Percentiles rank a stretch among this genome's conserved stretches.
Evolutionary conservation across 371 early-diverging fungal genomes (phyloP).

Genomic region (Gilbertella persicaria): DNA sequence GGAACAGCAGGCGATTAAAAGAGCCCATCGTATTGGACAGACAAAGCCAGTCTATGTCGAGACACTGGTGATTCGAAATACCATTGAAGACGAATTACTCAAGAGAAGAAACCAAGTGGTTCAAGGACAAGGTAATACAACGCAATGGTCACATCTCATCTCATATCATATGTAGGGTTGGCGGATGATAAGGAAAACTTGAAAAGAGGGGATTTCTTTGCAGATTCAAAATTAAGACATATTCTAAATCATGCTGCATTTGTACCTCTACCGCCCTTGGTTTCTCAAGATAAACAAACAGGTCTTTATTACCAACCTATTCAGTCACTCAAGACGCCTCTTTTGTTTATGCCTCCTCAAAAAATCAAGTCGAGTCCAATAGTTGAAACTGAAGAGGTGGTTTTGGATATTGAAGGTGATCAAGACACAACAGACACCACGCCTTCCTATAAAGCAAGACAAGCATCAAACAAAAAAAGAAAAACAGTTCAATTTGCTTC

Average conservation of each 20-base stretch:
- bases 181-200: conserved; percentile 13
- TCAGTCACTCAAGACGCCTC: conserved; percentile 4
- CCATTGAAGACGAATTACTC: conserved; percentile 72
- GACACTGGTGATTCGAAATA: conserved; percentile 65
- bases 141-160: background rate
- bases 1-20: conserved; percentile 81
- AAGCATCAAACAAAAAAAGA: background rate
- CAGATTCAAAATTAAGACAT: conserved; percentile 23
- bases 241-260: conserved; percentile 34
- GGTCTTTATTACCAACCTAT: conserved; percentile 5
- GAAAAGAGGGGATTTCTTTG: conserved; percentile 25
- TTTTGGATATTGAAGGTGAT: conserved; percentile 9
- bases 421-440: background rate
- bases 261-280: conserved; percentile 12
- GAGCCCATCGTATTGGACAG: conserved; percentile 91
- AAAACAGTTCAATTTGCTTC: background rate
- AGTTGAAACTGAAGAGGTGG: background rate
- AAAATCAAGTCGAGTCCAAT: background rate
- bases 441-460: conserved; percentile 3
- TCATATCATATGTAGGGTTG: no score
- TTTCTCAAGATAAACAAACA: background rate
- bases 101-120: conserved; percentile 39
- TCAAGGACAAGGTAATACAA: conserved; percentile 1
- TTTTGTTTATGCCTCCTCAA: conserved; percentile 6
- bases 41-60: conserved; percentile 77